Base-by-base conservation (phyloP, 2,329 filamentous ascomycete genomes). In the Ophiognomonia clavigignenti-juglandacearum region DNA sequence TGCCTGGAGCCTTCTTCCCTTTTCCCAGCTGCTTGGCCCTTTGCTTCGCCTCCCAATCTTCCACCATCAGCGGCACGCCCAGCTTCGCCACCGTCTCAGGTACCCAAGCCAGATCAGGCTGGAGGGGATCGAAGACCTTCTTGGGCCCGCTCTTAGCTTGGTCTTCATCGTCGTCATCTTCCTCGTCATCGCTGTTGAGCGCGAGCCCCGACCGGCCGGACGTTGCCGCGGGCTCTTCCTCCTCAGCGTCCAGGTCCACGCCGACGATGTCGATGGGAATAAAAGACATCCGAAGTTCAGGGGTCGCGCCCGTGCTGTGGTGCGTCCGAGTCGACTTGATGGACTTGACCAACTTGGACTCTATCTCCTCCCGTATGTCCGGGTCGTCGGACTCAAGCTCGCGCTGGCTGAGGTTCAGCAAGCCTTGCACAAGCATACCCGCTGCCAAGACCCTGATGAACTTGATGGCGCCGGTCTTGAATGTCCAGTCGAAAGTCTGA, bases 401-500 rank as follows among this genome's bases (percentile, higher is more conserved):
- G 20, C 41, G 38, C 8, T 35, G 20, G 20, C 41, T 43, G 19
- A 47, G 48, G 62, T 65, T 53, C 54, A 72, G 63, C 53, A 83
- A 71, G 51, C 77, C 82, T 51, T 77, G 79, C 13, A 82, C 73
- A 3, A 97, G 70, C 1, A 97, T 67, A 7, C 85, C 82, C 10
- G 89, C 87, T 0, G 89, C 86, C 10, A 97, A 69, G 23, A 87
- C 85, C 13, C 85, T 80, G 23, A 96, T 83, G 51, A 96, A 87
- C 59, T 96, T 95, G 59, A 86, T 79, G 14, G 91, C 90, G 1
- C 91, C 92, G 42, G 77, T 76, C 23, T 83, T 78, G 56, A 83
- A 85, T 4, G 77, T 80, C 93, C 93, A 98, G 50, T 91, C 89
- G 55, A 98, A 95, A 0, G 84, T 85, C 53, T 95, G 83, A 1